Evolutionary conservation across 345 rosid species (phyloP).

Genomic region (Citrus trifoliata): DNA sequence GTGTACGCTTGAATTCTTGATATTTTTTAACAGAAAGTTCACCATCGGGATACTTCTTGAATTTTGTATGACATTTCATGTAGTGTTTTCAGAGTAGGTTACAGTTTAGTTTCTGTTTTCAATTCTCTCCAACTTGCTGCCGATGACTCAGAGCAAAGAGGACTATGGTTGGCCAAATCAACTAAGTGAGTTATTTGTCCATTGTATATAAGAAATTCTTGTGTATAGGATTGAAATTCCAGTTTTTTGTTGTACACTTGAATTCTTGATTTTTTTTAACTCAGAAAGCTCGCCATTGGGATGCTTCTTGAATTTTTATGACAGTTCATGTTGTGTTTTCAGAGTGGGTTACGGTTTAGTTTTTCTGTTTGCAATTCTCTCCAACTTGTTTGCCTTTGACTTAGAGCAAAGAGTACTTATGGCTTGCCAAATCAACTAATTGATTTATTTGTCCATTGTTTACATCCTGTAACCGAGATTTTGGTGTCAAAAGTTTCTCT

Average conservation of each 20-base stretch:
- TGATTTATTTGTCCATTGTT: not conserved
- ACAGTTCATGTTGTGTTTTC: not conserved
- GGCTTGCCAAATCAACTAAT: not conserved
- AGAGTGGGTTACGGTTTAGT: not conserved
- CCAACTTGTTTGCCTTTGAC: not conserved
- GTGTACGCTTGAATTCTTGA: not conserved
- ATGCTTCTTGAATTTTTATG: not conserved
- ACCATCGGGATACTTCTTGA: not conserved
- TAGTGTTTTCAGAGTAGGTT: not conserved
- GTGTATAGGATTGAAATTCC: too few relatives aligned
- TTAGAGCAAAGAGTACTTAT: not conserved
- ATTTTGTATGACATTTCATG: not conserved
- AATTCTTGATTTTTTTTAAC: not conserved
- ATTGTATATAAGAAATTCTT: not conserved
- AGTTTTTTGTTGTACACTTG: too few relatives aligned
- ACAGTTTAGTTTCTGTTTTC: not conserved
- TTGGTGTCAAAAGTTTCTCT: not conserved
- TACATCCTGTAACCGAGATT: not conserved
- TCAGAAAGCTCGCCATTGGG: not conserved
- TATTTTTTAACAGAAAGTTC: not conserved
- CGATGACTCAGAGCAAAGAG: not conserved
- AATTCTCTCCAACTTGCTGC: not conserved
- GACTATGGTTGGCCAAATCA: not conserved
- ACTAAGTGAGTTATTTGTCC: not conserved
- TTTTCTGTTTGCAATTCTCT: not conserved